These are phyloP conservation scores for Pseudozyma sp. DNA, from an alignment of 1,284 basidiomycete genomes.

Conservation along the genomic window DNA sequence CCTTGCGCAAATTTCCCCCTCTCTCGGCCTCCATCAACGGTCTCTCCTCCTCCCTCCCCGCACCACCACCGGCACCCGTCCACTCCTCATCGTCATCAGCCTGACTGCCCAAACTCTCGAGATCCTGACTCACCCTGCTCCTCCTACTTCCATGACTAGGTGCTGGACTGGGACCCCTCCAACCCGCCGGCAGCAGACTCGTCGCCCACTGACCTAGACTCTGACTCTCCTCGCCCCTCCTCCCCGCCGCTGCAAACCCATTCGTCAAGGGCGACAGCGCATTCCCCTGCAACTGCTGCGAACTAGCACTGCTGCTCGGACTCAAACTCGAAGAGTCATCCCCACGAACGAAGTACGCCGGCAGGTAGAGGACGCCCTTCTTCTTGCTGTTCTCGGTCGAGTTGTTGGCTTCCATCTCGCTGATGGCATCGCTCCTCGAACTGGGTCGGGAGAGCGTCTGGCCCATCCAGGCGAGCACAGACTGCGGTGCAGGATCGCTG, in stretches of 20 bases:
- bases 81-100: conserved; percentile 16
- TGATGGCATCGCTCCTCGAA: conserved; percentile 37
- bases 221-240: not conserved
- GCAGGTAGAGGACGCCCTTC: conserved; percentile 50
- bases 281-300: conserved; percentile 13
- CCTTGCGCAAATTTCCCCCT: no score
- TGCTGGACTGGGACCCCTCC: conserved; percentile 33
- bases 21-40: no score
- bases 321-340: conserved; percentile 29
- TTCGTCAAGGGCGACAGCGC: conserved; percentile 13
- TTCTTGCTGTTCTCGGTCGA: conserved; percentile 33
- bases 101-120: conserved; percentile 27
- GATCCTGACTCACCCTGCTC: conserved; percentile 33
- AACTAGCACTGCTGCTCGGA: conserved; percentile 16
- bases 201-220: conserved; percentile 37
- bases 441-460: conserved; percentile 38
- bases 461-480: conserved; percentile 52
- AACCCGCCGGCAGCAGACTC: conserved; percentile 18
- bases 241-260: not conserved
- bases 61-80: not conserved
- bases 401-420: conserved; percentile 35
- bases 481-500: conserved; percentile 30
- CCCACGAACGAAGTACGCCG: conserved; percentile 55
- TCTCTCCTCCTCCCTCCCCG: not conserved
- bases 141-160: conserved; percentile 26